A percentile compares a stretch with the other conserved stretches of the same genome.
phyloP scores from a whole-genome alignment of 768 basidiomycete genomes.

The Leccinum arenicola region DNA sequence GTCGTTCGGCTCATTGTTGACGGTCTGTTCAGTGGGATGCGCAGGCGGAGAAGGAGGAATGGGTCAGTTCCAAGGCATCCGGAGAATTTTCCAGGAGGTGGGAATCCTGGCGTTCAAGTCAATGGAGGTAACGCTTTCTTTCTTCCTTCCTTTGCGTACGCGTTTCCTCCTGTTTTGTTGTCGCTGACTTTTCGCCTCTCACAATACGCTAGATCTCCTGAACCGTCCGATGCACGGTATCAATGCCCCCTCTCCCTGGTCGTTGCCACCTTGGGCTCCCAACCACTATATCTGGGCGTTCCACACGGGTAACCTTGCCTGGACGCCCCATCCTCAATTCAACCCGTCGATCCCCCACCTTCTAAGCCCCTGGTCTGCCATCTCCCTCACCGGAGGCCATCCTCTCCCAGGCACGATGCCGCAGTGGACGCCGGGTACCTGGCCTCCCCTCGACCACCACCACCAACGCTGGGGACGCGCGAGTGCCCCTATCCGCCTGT shows the following conservation, averaged over 20 bases:
- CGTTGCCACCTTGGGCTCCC: constrained; percentile 17
- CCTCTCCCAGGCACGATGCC: constrained; percentile 24
- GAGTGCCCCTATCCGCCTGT: constrained; percentile 22
- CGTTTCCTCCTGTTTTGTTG: constrained; percentile 1
- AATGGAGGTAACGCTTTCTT: constrained; percentile 11
- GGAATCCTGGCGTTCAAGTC: constrained; percentile 19
- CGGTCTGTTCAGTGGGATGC: constrained; percentile 1
- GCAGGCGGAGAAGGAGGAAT: background rate
- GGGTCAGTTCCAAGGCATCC: background rate
- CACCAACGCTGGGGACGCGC: background rate
- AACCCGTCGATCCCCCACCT: constrained; percentile 6
- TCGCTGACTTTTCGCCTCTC: constrained; percentile 4
- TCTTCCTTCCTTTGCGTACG: background rate
- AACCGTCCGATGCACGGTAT: background rate
- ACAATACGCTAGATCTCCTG: constrained; percentile 6
- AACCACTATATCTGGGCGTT: constrained; percentile 24
- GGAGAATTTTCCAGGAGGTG: constrained; percentile 16
- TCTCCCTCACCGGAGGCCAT: constrained; percentile 20
- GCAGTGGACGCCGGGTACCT: constrained; percentile 27
- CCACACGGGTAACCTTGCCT: constrained; percentile 18
- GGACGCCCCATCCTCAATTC: constrained; percentile 24
- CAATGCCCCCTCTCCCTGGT: background rate
- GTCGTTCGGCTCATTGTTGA: constrained; percentile 12
- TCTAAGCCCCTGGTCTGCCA: constrained; percentile 18
- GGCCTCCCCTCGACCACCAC: constrained; percentile 25